Base-by-base conservation (phyloP, 495 filamentous ascomycete genomes). In the Tuber brumale region DNA sequence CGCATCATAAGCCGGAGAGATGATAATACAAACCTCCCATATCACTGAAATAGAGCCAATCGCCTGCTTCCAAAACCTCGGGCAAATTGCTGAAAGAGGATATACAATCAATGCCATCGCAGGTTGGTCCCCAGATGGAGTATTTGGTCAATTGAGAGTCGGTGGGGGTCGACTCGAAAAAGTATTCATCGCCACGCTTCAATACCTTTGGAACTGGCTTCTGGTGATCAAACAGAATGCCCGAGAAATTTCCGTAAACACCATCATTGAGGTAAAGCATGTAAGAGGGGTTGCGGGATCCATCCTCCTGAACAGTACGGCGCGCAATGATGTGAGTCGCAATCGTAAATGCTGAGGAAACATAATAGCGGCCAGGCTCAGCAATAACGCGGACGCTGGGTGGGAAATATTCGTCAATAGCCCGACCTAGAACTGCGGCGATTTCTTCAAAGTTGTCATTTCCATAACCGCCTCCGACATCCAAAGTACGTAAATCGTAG, bases 221-320 rank as follows among this genome's bases (percentile, higher is more conserved):
- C 86, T 99, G 96, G 84, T 98, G 96, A 82, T 98, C 96, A 84
- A 97, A 99, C 85, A 99, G 96, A 87, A 97, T 97, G 88, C 92
- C 95, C 76, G 93, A 95, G 85, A 99, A 98, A 85, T 97, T 97
- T 75, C 95, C 95, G 79, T 99, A 99, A 57, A 97, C 90, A 41
- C 95, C 95, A 80, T 98, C 95, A 82, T 98, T 98, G 79, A 98
- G 85, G 84, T 99, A 98, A 42, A 97, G 85, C 95, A 97, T 97
- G 87, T 95, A 97, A 73, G 90, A 92, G 72, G 88, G 85, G 16
- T 87, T 85, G 16, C 86, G 88, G 37, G 85, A 86, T 72, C 85
- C 84, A 31, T 87, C 87, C 76, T 91, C 88, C 70, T 90, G 87
- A 75, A 97, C 90, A 69, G 93, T 93, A 76, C 95, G 94, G 69